Base-by-base conservation (phyloP, 1,284 basidiomycete genomes). In the Entoloma clypeatum region DNA sequence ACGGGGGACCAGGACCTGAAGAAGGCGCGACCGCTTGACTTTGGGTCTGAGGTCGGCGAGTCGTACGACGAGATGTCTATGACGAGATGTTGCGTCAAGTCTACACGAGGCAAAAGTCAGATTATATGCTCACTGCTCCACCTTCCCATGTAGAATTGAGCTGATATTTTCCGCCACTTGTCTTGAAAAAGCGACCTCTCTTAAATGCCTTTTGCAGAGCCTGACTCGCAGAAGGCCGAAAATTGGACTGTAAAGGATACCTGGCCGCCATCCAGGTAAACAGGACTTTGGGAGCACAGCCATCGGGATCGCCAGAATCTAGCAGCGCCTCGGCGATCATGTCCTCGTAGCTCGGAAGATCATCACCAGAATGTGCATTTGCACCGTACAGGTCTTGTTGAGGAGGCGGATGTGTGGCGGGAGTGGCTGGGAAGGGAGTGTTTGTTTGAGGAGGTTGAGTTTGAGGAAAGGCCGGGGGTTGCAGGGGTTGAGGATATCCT, bases 191-290 rank as follows among this genome's bases (percentile, higher is more conserved):
- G 14, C 86, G 66, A 7, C 86, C 86, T 35, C 86, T 69, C 57
- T 80, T 86, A 60, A 69, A 87, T 2, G 86, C 86, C 52, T 89
- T 89, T 59, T 88, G 85, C 44, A 90, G 63, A 4, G 87, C 86
- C 58, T 90, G 86, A 55, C 85, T 86, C 4, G 86, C 87, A 3
- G 83, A 87, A 1, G 86, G 86, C 19, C 86, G 71, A 54, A 90
- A 90, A 63, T 90, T 90, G n/a, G 74, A 78, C 57, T 89, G 86
- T 5, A 90, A 57, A n/a, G 87, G 86, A 58, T 87, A 90, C 29
- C 76, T 72, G 33, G 73, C 65, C 2, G 79, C 79, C 82, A 90
- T 90, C 82, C 83, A 86, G 6, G 75, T 67, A 58, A 86, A 90
- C 22, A 90, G 56, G 49, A 79, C 79, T 55, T 87, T 90, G n/a